These are phyloP conservation scores for Globisporangium barbulae DNA, from an alignment of 352 stramenopile species.

Conservation along the genomic window DNA sequence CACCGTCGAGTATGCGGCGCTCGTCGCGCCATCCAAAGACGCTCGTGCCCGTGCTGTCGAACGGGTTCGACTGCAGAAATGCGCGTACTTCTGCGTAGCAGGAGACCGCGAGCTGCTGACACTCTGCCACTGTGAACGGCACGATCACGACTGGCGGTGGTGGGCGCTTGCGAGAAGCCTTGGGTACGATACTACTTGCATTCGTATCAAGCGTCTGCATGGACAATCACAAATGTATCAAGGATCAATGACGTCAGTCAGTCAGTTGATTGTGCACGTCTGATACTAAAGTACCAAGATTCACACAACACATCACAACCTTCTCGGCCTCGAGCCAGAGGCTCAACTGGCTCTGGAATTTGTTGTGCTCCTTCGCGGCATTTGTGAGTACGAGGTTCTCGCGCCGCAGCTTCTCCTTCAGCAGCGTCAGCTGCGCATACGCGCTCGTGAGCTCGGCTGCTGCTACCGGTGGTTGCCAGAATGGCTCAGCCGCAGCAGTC, in stretches of 20 bases:
- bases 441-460: slow-evolving; percentile 22
- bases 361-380: slow-evolving; percentile 27
- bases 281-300: not conserved
- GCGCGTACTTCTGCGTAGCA: slow-evolving; percentile 37
- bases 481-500: not conserved
- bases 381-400: slow-evolving; percentile 47
- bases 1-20: slow-evolving; percentile 29
- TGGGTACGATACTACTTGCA: not conserved
- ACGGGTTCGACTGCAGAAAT: slow-evolving; percentile 40
- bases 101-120: slow-evolving; percentile 28
- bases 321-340: slow-evolving; percentile 24
- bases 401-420: slow-evolving; percentile 41
- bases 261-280: too few relatives aligned
- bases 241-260: too few relatives aligned
- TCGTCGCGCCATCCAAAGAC: slow-evolving; percentile 58
- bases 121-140: slow-evolving; percentile 32
- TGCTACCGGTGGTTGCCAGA: not conserved
- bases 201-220: not conserved
- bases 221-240: not conserved
- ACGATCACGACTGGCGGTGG: not conserved
- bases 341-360: slow-evolving; percentile 39
- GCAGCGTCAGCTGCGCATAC: slow-evolving; percentile 46
- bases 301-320: not conserved
- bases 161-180: not conserved
- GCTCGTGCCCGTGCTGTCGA: slow-evolving; percentile 38